These are phyloP conservation scores for Quercus wislizeni DNA, from an alignment of 306 rosid species.

Conservation along the genomic window DNA sequence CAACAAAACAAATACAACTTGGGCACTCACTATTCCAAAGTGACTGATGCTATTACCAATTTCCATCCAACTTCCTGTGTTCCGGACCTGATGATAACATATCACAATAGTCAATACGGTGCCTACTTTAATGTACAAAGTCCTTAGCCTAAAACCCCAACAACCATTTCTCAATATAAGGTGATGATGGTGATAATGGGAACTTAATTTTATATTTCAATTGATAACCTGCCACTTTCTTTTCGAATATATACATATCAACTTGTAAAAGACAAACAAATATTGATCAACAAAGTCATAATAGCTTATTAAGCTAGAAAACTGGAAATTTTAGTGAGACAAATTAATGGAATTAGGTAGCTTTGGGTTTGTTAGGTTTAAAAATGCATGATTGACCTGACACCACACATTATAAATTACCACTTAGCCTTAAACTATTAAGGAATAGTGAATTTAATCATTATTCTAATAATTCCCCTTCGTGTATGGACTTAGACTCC, in stretches of 20 bases:
- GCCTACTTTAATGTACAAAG: not conserved
- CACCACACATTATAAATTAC: too few relatives aligned
- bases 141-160: not conserved
- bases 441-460: too few relatives aligned
- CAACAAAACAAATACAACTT: slow-evolving; percentile 77
- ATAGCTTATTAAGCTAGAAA: not conserved
- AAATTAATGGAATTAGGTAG: not conserved
- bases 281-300: not conserved
- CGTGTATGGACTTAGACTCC: too few relatives aligned
- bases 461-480: not conserved
- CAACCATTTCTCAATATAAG: not conserved
- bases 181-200: too few relatives aligned
- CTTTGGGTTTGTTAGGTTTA: not conserved
- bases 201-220: too few relatives aligned
- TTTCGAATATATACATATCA: too few relatives aligned
- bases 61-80: slow-evolving; percentile 97
- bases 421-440: too few relatives aligned
- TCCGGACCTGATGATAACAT: slow-evolving; percentile 51
- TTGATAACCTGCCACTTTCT: too few relatives aligned
- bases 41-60: slow-evolving; percentile 92
- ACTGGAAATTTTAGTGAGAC: not conserved
- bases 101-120: slow-evolving; percentile 9
- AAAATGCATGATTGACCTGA: not conserved
- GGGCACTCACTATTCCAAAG: slow-evolving; percentile 90
- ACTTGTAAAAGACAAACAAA: not conserved